Percentiles rank a stretch among this genome's conserved stretches.
Conservation (phyloP, 2,329 filamentous ascomycete species). For the Ilyonectria mors-panacis region DNA sequence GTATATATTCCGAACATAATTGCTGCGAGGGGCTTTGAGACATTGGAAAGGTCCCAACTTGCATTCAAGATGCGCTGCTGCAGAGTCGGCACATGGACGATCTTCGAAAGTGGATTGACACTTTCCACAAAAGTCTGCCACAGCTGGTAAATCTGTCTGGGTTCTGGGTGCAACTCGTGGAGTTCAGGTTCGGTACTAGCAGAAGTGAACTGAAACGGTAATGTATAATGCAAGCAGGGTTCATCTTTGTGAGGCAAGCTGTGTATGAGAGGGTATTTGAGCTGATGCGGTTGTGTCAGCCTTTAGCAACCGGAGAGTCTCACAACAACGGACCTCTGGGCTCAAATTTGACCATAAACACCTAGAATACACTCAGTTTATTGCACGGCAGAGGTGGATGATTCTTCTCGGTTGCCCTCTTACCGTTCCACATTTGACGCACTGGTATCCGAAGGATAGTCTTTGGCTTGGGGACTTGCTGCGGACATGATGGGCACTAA, state of each 20-base stretch:
- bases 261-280: conserved; percentile 44
- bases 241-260: conserved; percentile 42
- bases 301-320: fast-evolving
- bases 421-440: conserved; percentile 21
- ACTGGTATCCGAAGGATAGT: neutral
- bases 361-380: neutral
- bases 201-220: conserved; percentile 27
- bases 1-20: conserved; percentile 50
- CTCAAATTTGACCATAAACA: conserved; percentile 42
- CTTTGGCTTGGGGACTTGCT: neutral
- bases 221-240: conserved; percentile 27
- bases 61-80: conserved; percentile 51
- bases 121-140: conserved; percentile 54
- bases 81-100: conserved; percentile 51
- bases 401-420: neutral
- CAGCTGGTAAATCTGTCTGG: conserved; percentile 47
- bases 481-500: neutral
- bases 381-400: neutral
- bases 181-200: neutral
- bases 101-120: conserved; percentile 52
- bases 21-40: conserved; percentile 40
- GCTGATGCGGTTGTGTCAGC: conserved; percentile 30
- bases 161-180: conserved; percentile 48
- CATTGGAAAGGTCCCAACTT: conserved; percentile 41
- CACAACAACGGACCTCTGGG: conserved; percentile 29